These are phyloP conservation scores for Fusarium sp. DNA, from an alignment of 2,329 filamentous ascomycete genomes.

Conservation along the genomic window DNA sequence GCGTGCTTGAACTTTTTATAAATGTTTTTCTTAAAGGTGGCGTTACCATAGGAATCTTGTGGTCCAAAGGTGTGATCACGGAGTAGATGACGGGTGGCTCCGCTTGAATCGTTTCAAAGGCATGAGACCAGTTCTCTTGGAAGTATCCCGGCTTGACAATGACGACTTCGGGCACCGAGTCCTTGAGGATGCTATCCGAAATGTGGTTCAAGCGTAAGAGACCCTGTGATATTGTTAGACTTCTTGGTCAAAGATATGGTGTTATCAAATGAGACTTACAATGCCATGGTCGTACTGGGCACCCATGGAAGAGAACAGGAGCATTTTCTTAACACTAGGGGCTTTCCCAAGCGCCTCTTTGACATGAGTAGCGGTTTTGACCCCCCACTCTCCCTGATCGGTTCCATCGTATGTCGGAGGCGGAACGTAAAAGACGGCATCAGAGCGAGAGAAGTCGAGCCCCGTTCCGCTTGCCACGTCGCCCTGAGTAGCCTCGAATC, in stretches of 20 bases:
- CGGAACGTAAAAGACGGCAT: constrained; percentile 51
- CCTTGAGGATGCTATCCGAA: constrained; percentile 35
- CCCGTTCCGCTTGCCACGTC: constrained; percentile 44
- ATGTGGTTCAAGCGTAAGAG: constrained; percentile 40
- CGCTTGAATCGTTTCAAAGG: constrained; percentile 33
- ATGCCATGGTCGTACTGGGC: constrained; percentile 47
- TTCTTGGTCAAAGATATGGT: rapidly evolving
- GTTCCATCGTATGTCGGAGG: constrained; percentile 46
- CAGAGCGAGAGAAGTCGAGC: constrained; percentile 46
- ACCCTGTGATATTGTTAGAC: constrained; percentile 36
- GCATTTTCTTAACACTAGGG: constrained; percentile 26
- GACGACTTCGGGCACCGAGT: constrained; percentile 33
- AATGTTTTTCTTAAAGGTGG: rapidly evolving
- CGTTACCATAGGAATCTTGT: constrained; percentile 49
- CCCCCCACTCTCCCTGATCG: constrained; percentile 42
- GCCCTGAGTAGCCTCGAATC: constrained; percentile 47
- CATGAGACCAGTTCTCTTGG: constrained; percentile 37
- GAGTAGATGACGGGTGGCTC: constrained; percentile 45
- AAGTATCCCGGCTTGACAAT: constrained; percentile 40
- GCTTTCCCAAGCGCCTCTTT: constrained; percentile 36
- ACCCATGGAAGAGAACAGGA: constrained; percentile 48
- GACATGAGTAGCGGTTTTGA: constrained; percentile 26
- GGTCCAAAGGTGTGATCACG: constrained; percentile 42
- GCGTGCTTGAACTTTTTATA: neutral
- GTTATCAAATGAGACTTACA: constrained; percentile 30